Base-by-base conservation (phyloP, 2,329 filamentous ascomycete genomes). In the Thelonectria olida region DNA sequence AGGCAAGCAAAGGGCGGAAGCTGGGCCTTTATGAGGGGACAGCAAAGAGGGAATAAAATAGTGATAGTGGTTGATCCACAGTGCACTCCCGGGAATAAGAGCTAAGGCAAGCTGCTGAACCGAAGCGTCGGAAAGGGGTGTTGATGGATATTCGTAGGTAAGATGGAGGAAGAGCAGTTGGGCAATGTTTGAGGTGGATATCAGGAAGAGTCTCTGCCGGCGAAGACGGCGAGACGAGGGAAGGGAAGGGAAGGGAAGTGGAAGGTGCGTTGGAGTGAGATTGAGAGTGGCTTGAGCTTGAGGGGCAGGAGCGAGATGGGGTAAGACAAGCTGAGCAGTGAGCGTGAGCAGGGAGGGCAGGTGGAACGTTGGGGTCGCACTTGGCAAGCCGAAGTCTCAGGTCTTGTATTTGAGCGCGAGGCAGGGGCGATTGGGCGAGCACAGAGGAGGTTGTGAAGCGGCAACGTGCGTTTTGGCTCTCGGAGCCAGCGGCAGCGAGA, bases 61-160 rank as follows among this genome's bases (percentile, higher is more conserved):
- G 47, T 39, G 44, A 50, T 20, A 44, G 38, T 45, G 41, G 42
- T 42, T 28, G 50, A 41, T 44, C 31, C 38, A 27, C 51, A 54
- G 51, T 34, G 51, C 51, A 45, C 39, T 34, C 44, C 54, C 54
- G 54, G 45, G 19, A 56, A 56, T 56, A 50, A 50, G 36, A 39
- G 42, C 13, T 19, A 42, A 41, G 42, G 17, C 22, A 22, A 48
- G 23, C 25, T 27, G 36, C 23, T 22, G 39, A 28, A 28, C n/a
- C 15, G 34, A 49, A 28, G 54, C 8, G 39, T 17, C 4, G 52
- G 7, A 17, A 34, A 49, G 23, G 45, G 45, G 22, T n/a, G 17
- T 22, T 25, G 17, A 56, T 48, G 31, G 54, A 49, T 42, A n/a
- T n/a, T n/a, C n/a, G n/a, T n/a, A 34, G 31, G 31, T 6, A 34